Evolutionary conservation across 371 early-diverging fungal genomes (phyloP).

Genomic region (Mucor plumbeus): DNA sequence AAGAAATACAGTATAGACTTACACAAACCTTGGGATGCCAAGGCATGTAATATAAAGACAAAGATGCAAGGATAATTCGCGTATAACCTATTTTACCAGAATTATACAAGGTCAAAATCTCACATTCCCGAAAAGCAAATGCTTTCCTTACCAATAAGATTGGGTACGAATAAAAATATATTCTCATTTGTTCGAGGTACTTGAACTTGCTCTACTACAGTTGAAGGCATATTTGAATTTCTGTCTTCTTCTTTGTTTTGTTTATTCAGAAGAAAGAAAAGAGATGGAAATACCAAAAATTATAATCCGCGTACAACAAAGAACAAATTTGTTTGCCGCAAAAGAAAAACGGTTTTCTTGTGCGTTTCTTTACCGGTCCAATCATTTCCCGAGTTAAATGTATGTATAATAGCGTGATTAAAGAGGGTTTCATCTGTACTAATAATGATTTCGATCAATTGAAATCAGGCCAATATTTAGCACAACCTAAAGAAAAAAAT

Average conservation of each 20-base stretch:
- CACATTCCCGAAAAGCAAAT: background rate
- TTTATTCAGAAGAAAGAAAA: slow-evolving; percentile 20
- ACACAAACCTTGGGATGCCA: slow-evolving; percentile 74
- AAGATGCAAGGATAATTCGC: slow-evolving; percentile 80
- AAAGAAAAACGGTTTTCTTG: background rate
- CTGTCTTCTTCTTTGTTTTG: slow-evolving; percentile 1
- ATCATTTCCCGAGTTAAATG: background rate
- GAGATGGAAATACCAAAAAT: slow-evolving; percentile 12
- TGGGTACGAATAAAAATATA: slow-evolving; percentile 89
- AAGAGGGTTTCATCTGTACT: background rate
- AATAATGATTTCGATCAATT: background rate
- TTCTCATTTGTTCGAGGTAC: slow-evolving; percentile 49
- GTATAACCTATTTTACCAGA: slow-evolving; percentile 70
- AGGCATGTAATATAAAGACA: slow-evolving; percentile 79
- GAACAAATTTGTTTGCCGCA: background rate
- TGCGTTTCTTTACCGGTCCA: background rate
- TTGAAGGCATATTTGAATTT: slow-evolving; percentile 18
- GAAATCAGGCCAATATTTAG: background rate
- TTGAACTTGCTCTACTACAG: background rate
- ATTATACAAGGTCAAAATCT: background rate
- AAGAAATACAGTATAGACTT: slow-evolving; percentile 82
- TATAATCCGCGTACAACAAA: slow-evolving; percentile 1
- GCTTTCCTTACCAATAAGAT: slow-evolving; percentile 78
- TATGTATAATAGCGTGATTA: background rate
- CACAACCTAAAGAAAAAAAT: background rate